Evolutionary conservation across 768 basidiomycete genomes (phyloP), one percentile per base, ranked within the genome.

Genomic region (Mycena alexandri): DNA sequence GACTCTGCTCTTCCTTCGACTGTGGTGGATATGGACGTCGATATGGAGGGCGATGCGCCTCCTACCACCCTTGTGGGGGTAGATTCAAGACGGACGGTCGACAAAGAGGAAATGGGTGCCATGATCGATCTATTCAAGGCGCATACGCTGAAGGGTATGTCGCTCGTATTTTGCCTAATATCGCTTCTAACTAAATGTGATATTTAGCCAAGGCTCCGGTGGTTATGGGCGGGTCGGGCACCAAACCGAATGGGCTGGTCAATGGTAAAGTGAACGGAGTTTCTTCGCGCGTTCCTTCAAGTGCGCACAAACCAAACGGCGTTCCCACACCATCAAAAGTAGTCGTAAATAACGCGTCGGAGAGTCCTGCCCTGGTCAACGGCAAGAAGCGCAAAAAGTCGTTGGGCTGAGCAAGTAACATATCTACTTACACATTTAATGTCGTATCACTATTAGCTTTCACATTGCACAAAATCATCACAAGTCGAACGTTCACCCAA

Each of bases 81-180:
- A 44, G 64, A 61, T 17, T 65, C 68, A 43, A 74, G 74, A 43
- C 82, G 80, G 43, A 69, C 77, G 34, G 85, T 91, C 5, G 79
- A 81, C 46, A 78, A 83, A n/a, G 78, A 80, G 14, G 89, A 94
- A 76, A 85, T 94, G 73, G 76, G 82, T 9, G 76, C 80, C 17
- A 86, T 95, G 65, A 79, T 89, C 25, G 82, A 84, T 38, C 78
- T 95, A 25, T 96, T 96, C 83, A 87, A 80, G 69, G 73, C 78
- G 56, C 83, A 85, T 59, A 77, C 81, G 71, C 44, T 82, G 75
- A 75, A 79, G 77, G 82, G 86, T 87, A 70, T 14, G 51, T 38
- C 12, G 44, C 53, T 56, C 24, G 25, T 25, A 63, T 70, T 24
- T 54, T 54, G 21, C 52, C 17, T 33, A 13, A 24, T 46, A 64